Percentiles rank a stretch among this genome's conserved stretches.
Conservation (phyloP, 495 filamentous ascomycete genomes). For the Aspergillus nanangensis region DNA sequence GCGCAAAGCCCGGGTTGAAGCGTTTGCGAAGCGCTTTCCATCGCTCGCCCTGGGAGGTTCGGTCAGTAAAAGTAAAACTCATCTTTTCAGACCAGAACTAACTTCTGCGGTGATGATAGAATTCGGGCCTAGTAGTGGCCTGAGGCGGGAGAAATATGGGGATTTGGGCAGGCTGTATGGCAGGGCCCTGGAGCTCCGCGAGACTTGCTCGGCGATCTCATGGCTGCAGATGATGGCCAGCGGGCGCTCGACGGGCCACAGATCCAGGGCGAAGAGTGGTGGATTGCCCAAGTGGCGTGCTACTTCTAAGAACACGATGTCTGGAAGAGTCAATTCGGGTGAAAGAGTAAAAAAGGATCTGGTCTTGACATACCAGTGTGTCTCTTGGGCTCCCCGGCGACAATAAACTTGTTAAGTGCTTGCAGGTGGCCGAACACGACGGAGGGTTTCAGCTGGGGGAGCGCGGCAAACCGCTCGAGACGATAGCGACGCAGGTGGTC, state of each 20-base stretch:
- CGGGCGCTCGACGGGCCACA: not conserved
- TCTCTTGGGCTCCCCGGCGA: not conserved
- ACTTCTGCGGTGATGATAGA: not conserved
- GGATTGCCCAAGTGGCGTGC: conserved; percentile 1
- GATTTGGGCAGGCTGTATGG: not conserved
- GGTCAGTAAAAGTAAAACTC: not conserved
- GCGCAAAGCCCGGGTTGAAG: not conserved
- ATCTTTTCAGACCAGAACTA: not conserved
- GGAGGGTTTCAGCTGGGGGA: conserved; percentile 5
- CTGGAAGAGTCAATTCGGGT: not conserved
- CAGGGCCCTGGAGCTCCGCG: not conserved
- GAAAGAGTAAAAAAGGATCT: not conserved
- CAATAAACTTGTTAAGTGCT: not conserved
- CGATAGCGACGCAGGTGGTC: too few relatives aligned
- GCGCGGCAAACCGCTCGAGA: conserved; percentile 5
- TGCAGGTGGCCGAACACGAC: conserved; percentile 8
- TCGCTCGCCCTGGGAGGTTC: not conserved
- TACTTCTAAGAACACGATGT: not conserved
- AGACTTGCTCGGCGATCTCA: not conserved
- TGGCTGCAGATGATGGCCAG: not conserved
- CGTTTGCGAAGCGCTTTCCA: not conserved
- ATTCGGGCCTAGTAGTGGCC: not conserved
- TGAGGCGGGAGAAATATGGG: not conserved
- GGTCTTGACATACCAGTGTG: conserved; percentile 4
- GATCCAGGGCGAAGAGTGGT: not conserved